A percentile compares a stretch with the other conserved stretches of the same genome.
These are phyloP conservation scores for Yamadazyma sp. DNA, from an alignment of 1,139 yeast species.

Conservation along the genomic window DNA sequence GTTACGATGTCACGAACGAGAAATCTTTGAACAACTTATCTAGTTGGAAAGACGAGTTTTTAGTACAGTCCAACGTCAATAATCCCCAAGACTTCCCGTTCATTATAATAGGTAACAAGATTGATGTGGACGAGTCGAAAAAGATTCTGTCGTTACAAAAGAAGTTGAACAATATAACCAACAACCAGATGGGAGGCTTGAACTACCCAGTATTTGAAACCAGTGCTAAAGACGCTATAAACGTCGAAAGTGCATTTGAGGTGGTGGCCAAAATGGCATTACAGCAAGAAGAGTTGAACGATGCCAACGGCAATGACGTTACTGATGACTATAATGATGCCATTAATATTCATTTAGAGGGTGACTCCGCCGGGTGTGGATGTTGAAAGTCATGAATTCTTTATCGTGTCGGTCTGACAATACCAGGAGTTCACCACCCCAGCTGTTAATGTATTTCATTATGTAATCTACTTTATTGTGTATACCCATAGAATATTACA, in stretches of 20 bases:
- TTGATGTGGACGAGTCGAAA: slow-evolving; percentile 90
- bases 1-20: slow-evolving; percentile 90
- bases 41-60: slow-evolving; percentile 93
- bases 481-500: slow-evolving; percentile 4
- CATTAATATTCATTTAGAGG: slow-evolving; percentile 88
- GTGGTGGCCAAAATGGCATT: slow-evolving; percentile 94
- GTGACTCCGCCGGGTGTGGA: slow-evolving; percentile 73
- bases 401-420: no score
- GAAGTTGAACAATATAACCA: slow-evolving; percentile 84
- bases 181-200: slow-evolving; percentile 67
- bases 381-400: slow-evolving; percentile 53
- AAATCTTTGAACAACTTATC: slow-evolving; percentile 88
- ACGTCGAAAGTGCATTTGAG: slow-evolving; percentile 93
- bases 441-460: no score
- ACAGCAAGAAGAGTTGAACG: slow-evolving; percentile 86
- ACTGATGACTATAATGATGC: slow-evolving; percentile 88
- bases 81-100: slow-evolving; percentile 96
- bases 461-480: no score
- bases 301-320: slow-evolving; percentile 77
- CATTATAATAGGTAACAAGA: slow-evolving; percentile 90
- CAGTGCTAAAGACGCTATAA: slow-evolving; percentile 90
- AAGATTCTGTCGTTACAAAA: slow-evolving; percentile 74
- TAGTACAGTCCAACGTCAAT: slow-evolving; percentile 87
- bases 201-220: slow-evolving; percentile 93
- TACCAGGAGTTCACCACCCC: not conserved